phyloP scores from a whole-genome alignment of 176 grass and related monocot species.

The Aegilops tauschii region DNA sequence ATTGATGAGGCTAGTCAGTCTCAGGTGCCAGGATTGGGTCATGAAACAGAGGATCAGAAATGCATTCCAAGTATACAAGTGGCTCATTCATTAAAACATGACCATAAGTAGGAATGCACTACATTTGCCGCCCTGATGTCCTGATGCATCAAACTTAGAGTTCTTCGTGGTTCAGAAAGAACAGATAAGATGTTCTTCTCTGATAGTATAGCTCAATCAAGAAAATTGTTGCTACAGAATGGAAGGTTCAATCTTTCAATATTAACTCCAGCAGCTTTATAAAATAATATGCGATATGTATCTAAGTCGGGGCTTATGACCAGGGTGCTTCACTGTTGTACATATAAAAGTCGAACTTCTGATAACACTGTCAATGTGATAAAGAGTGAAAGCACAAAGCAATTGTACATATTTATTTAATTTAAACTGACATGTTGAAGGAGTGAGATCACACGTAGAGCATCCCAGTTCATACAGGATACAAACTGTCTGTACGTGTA shows the following conservation, averaged over 20 bases:
- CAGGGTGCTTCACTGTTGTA: too few relatives aligned
- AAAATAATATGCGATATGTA: background rate
- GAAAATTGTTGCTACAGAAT: slow-evolving; percentile 1
- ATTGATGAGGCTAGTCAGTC: background rate
- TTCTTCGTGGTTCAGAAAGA: background rate
- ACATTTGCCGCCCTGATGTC: background rate
- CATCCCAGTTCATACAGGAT: background rate
- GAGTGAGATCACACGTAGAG: background rate
- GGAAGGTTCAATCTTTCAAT: background rate
- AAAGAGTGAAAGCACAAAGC: background rate
- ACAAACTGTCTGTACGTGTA: background rate
- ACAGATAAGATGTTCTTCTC: background rate
- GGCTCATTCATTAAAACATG: background rate
- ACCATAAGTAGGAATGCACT: background rate
- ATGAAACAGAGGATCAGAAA: background rate
- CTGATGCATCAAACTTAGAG: background rate
- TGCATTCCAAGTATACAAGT: slow-evolving; percentile 3
- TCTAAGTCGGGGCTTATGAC: background rate
- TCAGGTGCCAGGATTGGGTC: background rate
- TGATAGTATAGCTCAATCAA: background rate
- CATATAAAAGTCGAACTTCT: background rate
- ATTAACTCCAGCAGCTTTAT: background rate
- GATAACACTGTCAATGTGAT: background rate
- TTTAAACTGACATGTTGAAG: background rate
- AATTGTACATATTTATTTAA: background rate